Percentiles rank a stretch among this genome's conserved stretches.
Conservation (phyloP, 2,329 filamentous ascomycete genomes). For the Arthroderma sp. region DNA sequence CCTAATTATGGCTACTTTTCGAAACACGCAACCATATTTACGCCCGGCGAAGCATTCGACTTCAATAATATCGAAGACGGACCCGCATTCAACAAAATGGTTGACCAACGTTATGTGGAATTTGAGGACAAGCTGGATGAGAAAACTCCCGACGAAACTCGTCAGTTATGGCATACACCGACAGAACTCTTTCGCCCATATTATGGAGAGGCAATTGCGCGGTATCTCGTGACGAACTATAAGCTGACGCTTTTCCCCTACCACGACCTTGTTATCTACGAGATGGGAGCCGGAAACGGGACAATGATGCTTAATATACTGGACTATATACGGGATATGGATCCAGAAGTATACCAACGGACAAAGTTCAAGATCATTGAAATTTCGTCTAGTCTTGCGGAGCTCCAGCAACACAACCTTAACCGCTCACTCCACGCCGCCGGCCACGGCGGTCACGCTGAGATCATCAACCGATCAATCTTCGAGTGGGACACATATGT, state of each 20-base stretch:
- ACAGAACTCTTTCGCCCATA: constrained; percentile 94
- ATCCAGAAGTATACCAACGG: constrained; percentile 84
- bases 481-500: constrained; percentile 87
- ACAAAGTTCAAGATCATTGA: constrained; percentile 95
- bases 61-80: constrained; percentile 74
- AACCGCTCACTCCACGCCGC: constrained; percentile 51
- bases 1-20: constrained; percentile 92
- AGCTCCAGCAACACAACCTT: constrained; percentile 60
- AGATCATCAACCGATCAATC: constrained; percentile 88
- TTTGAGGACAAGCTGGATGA: constrained; percentile 83
- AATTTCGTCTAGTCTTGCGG: constrained; percentile 71
- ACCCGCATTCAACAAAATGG: constrained; percentile 62
- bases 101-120: constrained; percentile 68
- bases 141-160: constrained; percentile 55
- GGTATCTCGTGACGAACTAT: constrained; percentile 92
- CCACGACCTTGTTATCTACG: constrained; percentile 93
- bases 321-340: constrained; percentile 81
- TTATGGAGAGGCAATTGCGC: constrained; percentile 94
- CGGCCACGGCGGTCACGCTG: constrained; percentile 72
- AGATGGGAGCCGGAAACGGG: constrained; percentile 94
- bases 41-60: constrained; percentile 77
- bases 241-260: constrained; percentile 88
- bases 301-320: constrained; percentile 97
- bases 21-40: constrained; percentile 93
- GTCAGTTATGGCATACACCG: constrained; percentile 96